Percentiles rank a stretch among this genome's conserved stretches.
Conservation (phyloP, 306 rosid genomes). For the Lithocarpus polystachyus region DNA sequence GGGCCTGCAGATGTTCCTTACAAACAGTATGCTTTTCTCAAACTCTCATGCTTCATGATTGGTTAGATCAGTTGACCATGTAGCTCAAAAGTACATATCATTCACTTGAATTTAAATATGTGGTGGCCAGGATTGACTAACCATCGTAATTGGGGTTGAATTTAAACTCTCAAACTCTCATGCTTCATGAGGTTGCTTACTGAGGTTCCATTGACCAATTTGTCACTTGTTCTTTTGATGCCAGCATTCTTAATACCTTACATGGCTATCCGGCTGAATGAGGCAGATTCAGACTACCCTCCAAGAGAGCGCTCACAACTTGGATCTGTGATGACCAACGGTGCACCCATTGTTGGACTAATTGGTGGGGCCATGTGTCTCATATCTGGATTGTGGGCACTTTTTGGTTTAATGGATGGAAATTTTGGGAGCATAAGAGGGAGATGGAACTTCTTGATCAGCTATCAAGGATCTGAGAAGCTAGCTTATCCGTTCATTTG, state of each 20-base stretch:
- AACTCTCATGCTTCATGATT: constrained; percentile 12
- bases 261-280: constrained; percentile 88
- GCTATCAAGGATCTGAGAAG: constrained; percentile 82
- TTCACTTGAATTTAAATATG: not conserved
- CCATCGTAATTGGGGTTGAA: not conserved
- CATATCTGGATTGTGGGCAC: constrained; percentile 63
- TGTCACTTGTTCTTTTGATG: constrained; percentile 15
- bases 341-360: constrained; percentile 66
- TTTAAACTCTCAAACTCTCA: not conserved
- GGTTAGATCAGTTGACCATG: constrained; percentile 10
- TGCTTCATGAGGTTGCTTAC: too few relatives aligned
- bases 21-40: constrained; percentile 65
- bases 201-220: not conserved
- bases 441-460: constrained; percentile 68
- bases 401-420: constrained; percentile 59
- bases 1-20: constrained; percentile 90
- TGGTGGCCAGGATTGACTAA: not conserved
- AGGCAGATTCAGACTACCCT: constrained; percentile 33
- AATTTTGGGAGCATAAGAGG: constrained; percentile 66
- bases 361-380: constrained; percentile 64
- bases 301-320: constrained; percentile 53
- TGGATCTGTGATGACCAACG: constrained; percentile 57
- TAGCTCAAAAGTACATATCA: constrained; percentile 1
- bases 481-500: constrained; percentile 91
- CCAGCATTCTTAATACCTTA: constrained; percentile 90